Conservation (phyloP, 2,329 filamentous ascomycete species). For the Spiromastix sp. region DNA sequence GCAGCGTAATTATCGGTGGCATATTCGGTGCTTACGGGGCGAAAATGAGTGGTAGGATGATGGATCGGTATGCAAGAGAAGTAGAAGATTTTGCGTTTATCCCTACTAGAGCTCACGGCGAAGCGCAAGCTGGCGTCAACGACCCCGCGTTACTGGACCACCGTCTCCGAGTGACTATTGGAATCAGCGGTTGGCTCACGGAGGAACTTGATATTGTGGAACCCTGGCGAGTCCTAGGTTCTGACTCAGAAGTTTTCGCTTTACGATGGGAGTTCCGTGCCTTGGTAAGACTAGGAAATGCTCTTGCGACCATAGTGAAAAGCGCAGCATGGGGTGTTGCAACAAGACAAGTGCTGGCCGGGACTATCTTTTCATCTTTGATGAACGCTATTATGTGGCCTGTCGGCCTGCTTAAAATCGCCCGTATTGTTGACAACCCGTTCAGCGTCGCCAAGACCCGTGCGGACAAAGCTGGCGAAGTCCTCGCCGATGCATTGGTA, state of each 20-base stretch:
- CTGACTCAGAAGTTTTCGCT: slow-evolving; percentile 67
- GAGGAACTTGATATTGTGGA: slow-evolving; percentile 60
- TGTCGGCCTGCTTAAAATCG: slow-evolving; percentile 54
- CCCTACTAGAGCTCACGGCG: not conserved
- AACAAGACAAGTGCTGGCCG: slow-evolving; percentile 63
- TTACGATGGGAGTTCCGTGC: slow-evolving; percentile 74
- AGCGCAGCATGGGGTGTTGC: slow-evolving; percentile 70
- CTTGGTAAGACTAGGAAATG: slow-evolving; percentile 64
- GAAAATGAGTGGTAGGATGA: slow-evolving; percentile 71
- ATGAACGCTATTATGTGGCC: slow-evolving; percentile 59
- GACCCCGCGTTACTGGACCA: slow-evolving; percentile 43
- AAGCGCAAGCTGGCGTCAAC: slow-evolving; percentile 28
- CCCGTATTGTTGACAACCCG: slow-evolving; percentile 66
- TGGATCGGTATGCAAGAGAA: slow-evolving; percentile 78
- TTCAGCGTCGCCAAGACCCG: slow-evolving; percentile 67
- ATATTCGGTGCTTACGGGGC: slow-evolving; percentile 88
- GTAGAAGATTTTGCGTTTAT: slow-evolving; percentile 84
- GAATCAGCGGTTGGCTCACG: slow-evolving; percentile 71
- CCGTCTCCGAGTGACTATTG: slow-evolving; percentile 70
- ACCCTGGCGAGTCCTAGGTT: slow-evolving; percentile 68
- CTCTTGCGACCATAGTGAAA: slow-evolving; percentile 66
- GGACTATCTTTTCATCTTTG: slow-evolving; percentile 58
- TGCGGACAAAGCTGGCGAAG: slow-evolving; percentile 67
- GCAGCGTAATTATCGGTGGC: slow-evolving; percentile 66
- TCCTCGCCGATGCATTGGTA: slow-evolving; percentile 72